Base-by-base conservation (phyloP, 2,329 filamentous ascomycete genomes). In the Penicillium italicum region DNA sequence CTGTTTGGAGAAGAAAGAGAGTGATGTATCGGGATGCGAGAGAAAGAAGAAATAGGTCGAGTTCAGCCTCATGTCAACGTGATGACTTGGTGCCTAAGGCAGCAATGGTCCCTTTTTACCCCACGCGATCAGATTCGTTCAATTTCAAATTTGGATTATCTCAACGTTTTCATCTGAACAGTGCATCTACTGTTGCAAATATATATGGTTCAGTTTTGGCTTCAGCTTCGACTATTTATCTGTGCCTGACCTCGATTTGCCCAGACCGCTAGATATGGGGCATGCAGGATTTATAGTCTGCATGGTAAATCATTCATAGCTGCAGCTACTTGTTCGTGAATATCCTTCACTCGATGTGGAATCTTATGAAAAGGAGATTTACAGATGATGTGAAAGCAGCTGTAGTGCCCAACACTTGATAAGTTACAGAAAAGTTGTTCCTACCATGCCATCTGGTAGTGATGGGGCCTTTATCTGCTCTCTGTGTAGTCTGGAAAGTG, bases 271-370 rank as follows among this genome's bases (percentile, higher is more conserved):
- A 42, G 36, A 48, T n/a, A 40, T 36, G 38, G 22, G 40, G 46
- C 30, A 54, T 50, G 53, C 47, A 55, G 28, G 33, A 45, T 20
- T 22, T 9, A 54, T 54, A 31, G 26, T 50, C 26, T 54, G 45
- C 46, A 30, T 37, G 18, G 20, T 28, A 31, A 38, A 20, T 50
- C 14, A 2, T 40, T 44, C 40, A 33, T 37, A 24, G 33, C 18
- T 50, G 38, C 52, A 54, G 30, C 36, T 24, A n/a, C 20, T 50
- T 28, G 24, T n/a, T 22, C 8, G 8, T 24, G 16, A 26, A 43
- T 34, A 12, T 30, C 5, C 10, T 14, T 50, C 37, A 5, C 9
- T 34, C 7, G 5, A 49, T 20, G 22, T 41, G 26, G 10, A 16
- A n/a, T 33, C 2, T 22, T 16, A 31, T 31, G 42, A 28, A 9